Evolutionary conservation across 176 grass and related monocot genomes (phyloP).

Genomic region (Oryza punctata): DNA sequence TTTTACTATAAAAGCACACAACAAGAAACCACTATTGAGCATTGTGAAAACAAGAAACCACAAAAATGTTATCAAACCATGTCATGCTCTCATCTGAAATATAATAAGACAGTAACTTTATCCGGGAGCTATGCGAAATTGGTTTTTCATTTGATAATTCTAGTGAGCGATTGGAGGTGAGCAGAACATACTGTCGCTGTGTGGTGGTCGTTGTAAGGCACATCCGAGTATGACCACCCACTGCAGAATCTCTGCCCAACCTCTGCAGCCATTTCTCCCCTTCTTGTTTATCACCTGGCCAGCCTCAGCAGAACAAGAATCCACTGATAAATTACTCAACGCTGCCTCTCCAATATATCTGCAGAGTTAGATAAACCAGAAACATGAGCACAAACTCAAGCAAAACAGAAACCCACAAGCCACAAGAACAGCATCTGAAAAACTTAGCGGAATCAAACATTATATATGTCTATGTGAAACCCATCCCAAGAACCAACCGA

Average conservation of each 20-base stretch:
- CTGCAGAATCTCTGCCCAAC: slow-evolving; percentile 46
- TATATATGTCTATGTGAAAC: background rate
- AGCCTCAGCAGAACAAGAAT: slow-evolving; percentile 24
- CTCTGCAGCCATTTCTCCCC: slow-evolving; percentile 50
- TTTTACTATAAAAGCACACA: background rate
- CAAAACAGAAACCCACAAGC: background rate
- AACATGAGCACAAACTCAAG: background rate
- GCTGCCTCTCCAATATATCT: slow-evolving; percentile 22
- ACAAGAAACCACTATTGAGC: background rate
- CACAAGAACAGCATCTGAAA: background rate
- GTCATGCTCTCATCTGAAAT: background rate
- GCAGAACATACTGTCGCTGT: slow-evolving; percentile 35
- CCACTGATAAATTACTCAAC: background rate
- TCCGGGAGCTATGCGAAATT: background rate
- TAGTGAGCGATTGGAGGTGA: background rate
- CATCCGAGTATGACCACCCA: slow-evolving; percentile 49
- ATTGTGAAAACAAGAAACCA: background rate
- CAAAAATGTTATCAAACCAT: background rate
- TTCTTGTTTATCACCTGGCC: slow-evolving; percentile 1
- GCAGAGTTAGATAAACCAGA: slow-evolving; percentile 16
- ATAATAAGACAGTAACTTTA: background rate
- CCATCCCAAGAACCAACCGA: background rate
- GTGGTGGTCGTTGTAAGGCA: slow-evolving; percentile 32
- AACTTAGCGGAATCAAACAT: background rate
- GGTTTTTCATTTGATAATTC: background rate